Percentiles rank a stretch among this genome's conserved stretches.
Conservation (phyloP, 805 yeast genomes). For the Candida michaelii region DNA sequence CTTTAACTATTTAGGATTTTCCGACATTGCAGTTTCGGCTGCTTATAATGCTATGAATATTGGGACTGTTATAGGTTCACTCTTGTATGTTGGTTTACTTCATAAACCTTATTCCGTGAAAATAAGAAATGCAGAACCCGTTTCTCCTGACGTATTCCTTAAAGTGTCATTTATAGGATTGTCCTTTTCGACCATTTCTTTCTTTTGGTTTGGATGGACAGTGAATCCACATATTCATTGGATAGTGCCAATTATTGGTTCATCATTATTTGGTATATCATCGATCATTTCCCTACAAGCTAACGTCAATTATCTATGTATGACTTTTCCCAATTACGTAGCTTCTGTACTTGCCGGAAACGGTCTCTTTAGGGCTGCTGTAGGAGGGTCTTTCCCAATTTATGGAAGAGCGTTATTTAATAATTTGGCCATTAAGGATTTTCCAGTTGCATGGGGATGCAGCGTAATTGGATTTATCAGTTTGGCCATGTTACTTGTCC, state of each 20-base stretch:
- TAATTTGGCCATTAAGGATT: slow-evolving; percentile 46
- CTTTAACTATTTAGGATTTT: slow-evolving; percentile 48
- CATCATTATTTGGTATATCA: slow-evolving; percentile 38
- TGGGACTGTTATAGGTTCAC: slow-evolving; percentile 8
- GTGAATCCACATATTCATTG: slow-evolving; percentile 41
- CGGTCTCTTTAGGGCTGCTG: slow-evolving; percentile 45
- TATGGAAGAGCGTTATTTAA: slow-evolving; percentile 61
- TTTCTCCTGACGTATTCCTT: slow-evolving; percentile 42
- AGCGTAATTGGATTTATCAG: slow-evolving; percentile 64
- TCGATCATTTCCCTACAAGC: slow-evolving; percentile 50
- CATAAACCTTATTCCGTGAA: slow-evolving; percentile 3
- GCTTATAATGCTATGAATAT: slow-evolving; percentile 10
- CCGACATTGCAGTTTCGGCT: slow-evolving; percentile 46
- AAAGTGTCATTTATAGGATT: slow-evolving; percentile 42
- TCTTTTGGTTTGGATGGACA: slow-evolving; percentile 53
- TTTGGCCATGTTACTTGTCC: slow-evolving; percentile 46
- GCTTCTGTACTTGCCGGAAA: slow-evolving; percentile 62
- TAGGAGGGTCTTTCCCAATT: slow-evolving; percentile 61
- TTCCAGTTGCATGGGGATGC: slow-evolving; percentile 62
- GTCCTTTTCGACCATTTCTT: slow-evolving; percentile 37
- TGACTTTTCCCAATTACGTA: slow-evolving; percentile 47
- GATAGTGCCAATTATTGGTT: slow-evolving; percentile 48
- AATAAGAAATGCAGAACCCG: slow-evolving; percentile 17
- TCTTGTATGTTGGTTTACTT: slow-evolving; percentile 1
- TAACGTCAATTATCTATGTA: slow-evolving; percentile 47